These are phyloP conservation scores for Epichloe hybrida DNA, from an alignment of 2,329 filamentous ascomycete genomes.

Conservation along the genomic window DNA sequence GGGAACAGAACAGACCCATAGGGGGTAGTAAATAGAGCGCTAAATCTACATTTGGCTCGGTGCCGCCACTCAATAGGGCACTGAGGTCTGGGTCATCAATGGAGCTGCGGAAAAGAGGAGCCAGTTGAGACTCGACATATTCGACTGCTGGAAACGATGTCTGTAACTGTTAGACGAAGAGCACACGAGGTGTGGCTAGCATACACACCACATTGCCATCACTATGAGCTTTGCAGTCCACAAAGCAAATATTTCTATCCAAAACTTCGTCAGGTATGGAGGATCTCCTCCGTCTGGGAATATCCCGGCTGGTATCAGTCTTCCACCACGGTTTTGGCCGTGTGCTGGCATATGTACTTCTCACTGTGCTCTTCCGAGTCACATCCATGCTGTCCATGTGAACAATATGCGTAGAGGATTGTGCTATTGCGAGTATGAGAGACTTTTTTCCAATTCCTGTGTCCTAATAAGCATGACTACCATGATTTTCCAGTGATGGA, in stretches of 20 bases:
- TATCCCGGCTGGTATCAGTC: slow-evolving; percentile 55
- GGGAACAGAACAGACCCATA: slow-evolving; percentile 34
- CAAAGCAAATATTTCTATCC: slow-evolving; percentile 86
- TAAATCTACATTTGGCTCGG: slow-evolving; percentile 71
- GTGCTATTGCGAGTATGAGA: slow-evolving; percentile 76
- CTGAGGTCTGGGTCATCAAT: slow-evolving; percentile 62
- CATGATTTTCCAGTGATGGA: neutral
- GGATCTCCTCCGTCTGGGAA: slow-evolving; percentile 52
- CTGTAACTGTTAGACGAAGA: neutral
- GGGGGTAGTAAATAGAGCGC: slow-evolving; percentile 70
- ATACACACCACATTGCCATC: slow-evolving; percentile 36
- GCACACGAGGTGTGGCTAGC: neutral
- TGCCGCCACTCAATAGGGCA: slow-evolving; percentile 64
- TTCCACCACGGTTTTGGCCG: slow-evolving; percentile 84
- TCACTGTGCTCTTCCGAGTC: slow-evolving; percentile 24
- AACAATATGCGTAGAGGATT: slow-evolving; percentile 80
- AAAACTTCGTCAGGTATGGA: slow-evolving; percentile 55
- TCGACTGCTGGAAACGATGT: slow-evolving; percentile 29
- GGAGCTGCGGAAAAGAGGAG: slow-evolving; percentile 30
- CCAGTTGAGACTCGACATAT: slow-evolving; percentile 49
- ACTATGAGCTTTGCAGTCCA: slow-evolving; percentile 63
- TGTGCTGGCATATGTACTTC: slow-evolving; percentile 66
- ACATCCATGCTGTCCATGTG: slow-evolving; percentile 61
- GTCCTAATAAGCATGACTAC: neutral
- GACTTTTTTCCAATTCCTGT: slow-evolving; percentile 83